Percentiles rank a stretch among this genome's conserved stretches.
Evolutionary conservation across 2,329 filamentous ascomycete species (phyloP).

Genomic region (Diplocarpon rosae): DNA sequence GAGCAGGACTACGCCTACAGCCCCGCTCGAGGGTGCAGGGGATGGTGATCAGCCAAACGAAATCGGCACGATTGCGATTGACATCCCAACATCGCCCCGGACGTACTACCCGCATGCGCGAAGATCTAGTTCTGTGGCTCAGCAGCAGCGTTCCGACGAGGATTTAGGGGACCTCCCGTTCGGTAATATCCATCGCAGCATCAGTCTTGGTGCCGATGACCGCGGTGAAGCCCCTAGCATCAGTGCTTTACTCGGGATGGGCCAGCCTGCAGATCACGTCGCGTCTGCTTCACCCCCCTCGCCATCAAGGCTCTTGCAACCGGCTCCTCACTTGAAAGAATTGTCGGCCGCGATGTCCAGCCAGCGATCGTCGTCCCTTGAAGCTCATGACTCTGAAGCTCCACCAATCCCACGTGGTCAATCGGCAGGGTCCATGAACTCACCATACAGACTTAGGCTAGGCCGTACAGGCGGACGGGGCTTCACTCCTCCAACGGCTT

Average conservation of each 20-base stretch:
- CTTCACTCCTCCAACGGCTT: conserved; percentile 25
- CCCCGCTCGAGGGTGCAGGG: conserved; percentile 18
- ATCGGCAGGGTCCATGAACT: conserved; percentile 21
- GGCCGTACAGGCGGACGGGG: conserved; percentile 25
- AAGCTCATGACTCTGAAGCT: conserved; percentile 18
- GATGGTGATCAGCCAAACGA: conserved; percentile 30
- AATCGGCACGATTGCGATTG: conserved; percentile 54
- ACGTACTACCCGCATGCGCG: conserved; percentile 41
- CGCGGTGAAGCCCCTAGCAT: conserved; percentile 48
- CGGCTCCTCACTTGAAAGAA: conserved; percentile 24
- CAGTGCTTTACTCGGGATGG: conserved; percentile 46
- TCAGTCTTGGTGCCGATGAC: conserved; percentile 56
- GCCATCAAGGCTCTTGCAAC: conserved; percentile 25
- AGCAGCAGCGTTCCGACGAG: conserved; percentile 53
- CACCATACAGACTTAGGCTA: conserved; percentile 24
- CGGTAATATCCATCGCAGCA: conserved; percentile 47
- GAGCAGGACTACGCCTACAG: conserved; percentile 15
- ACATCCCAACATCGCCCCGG: conserved; percentile 62
- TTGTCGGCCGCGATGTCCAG: conserved; percentile 19
- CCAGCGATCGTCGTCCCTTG: conserved; percentile 23
- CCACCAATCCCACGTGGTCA: conserved; percentile 20
- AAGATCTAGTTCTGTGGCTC: conserved; percentile 59
- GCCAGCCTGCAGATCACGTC: conserved; percentile 31
- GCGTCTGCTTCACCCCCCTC: conserved; percentile 23
- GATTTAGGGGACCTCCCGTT: conserved; percentile 48